Conservation (phyloP, 2,329 filamentous ascomycete genomes). For the Ilyonectria sp. region DNA sequence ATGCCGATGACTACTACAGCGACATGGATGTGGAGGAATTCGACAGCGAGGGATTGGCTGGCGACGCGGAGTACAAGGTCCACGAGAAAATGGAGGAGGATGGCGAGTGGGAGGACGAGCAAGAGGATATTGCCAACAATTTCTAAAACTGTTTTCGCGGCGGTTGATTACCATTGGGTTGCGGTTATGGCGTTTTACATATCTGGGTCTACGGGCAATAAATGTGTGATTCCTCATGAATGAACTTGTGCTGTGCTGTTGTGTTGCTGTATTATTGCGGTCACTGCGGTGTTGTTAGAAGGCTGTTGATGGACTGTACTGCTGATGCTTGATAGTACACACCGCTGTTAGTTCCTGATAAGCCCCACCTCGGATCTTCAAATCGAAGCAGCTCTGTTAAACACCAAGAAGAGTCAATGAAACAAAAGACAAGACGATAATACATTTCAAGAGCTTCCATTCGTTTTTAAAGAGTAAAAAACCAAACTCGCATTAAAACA, state of each 20-base stretch:
- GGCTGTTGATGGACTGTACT: not conserved
- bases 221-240: conserved; percentile 39
- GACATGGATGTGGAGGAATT: conserved; percentile 64
- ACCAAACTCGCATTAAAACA: not conserved
- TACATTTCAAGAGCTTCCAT: not conserved
- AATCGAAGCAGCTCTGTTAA: no score
- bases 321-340: no score
- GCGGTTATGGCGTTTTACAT: conserved; percentile 45
- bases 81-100: conserved; percentile 66
- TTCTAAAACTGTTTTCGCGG: conserved; percentile 11
- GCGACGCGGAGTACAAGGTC: conserved; percentile 64
- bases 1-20: conserved; percentile 60
- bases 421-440: not conserved
- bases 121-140: conserved; percentile 56
- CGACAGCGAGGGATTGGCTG: conserved; percentile 66
- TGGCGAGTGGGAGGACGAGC: conserved; percentile 68
- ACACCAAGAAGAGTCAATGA: no score
- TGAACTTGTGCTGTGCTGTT: conserved; percentile 5
- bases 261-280: not conserved
- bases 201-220: conserved; percentile 44
- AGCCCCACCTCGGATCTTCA: no score
- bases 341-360: no score
- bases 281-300: not conserved
- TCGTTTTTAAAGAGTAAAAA: not conserved
- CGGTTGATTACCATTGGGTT: conserved; percentile 35